Evolutionary conservation across 345 rosid genomes (phyloP).

Genomic region (Physaria fendleri): DNA sequence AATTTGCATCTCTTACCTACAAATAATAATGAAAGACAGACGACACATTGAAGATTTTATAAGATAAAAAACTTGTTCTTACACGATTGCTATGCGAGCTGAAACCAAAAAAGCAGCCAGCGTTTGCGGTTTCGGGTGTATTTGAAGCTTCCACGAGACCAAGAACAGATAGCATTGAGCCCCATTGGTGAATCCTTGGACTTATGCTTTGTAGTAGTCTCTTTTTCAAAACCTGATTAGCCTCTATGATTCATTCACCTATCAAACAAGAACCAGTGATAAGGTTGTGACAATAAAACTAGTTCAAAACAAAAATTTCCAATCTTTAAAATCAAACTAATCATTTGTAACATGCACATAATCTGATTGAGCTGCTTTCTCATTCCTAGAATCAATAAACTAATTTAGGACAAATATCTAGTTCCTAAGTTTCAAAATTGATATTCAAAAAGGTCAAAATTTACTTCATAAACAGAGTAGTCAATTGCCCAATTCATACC

Average conservation of each 20-base stretch:
- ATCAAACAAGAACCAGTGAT: neutral
- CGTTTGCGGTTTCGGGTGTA: conserved; percentile 5
- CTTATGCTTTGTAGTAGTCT: conserved; percentile 4
- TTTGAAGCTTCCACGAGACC: conserved; percentile 9
- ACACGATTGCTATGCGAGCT: conserved; percentile 25
- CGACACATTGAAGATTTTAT: neutral
- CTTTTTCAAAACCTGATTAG: conserved; percentile 3
- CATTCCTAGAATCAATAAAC: neutral
- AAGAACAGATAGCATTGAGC: neutral
- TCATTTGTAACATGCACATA: neutral
- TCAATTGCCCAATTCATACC: neutral
- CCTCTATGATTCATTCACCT: conserved; percentile 16
- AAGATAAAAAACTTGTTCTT: conserved; percentile 12
- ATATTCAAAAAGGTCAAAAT: neutral
- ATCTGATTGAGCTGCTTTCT: neutral
- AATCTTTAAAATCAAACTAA: neutral
- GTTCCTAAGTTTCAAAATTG: neutral
- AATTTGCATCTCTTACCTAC: conserved; percentile 20
- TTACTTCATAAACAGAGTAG: neutral
- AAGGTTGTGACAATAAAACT: neutral
- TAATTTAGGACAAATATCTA: neutral
- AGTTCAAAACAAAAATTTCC: neutral
- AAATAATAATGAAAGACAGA: conserved; percentile 1
- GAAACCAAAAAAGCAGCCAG: conserved; percentile 18
- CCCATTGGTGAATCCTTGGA: neutral